A percentile compares a stretch with the other conserved stretches of the same genome.
phyloP scores from a whole-genome alignment of 2,329 filamentous ascomycete species.

The Onygenales sp. region DNA sequence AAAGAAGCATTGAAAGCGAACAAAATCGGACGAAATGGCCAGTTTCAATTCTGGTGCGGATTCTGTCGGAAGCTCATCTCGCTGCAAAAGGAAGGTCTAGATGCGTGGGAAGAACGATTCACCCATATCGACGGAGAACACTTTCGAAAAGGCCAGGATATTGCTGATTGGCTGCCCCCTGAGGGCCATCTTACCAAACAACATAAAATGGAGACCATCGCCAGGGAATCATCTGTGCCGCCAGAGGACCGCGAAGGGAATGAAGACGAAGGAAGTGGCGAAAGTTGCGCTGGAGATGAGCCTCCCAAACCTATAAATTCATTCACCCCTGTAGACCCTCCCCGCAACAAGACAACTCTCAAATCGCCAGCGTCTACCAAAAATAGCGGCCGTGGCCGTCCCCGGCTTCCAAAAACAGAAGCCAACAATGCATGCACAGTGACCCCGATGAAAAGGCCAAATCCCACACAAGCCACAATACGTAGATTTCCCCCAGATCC shows the following conservation, averaged over 20 bases:
- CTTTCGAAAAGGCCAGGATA: slow-evolving; percentile 30
- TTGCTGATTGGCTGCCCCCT: slow-evolving; percentile 24
- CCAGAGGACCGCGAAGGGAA: not conserved
- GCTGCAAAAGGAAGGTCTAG: slow-evolving; percentile 41
- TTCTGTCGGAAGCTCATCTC: slow-evolving; percentile 58
- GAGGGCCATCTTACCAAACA: slow-evolving; percentile 7
- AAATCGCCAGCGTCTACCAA: no score
- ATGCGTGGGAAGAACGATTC: slow-evolving; percentile 52
- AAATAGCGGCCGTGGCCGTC: not conserved
- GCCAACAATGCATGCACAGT: not conserved
- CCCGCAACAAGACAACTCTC: not conserved
- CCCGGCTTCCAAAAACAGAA: not conserved
- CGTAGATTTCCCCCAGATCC: no score
- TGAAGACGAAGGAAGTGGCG: not conserved
- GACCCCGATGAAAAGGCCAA: no score
- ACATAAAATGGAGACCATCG: not conserved
- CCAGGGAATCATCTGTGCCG: not conserved
- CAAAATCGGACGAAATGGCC: slow-evolving; percentile 55
- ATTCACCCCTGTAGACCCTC: not conserved
- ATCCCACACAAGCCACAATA: no score
- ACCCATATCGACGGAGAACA: slow-evolving; percentile 63
- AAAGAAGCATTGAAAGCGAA: slow-evolving; percentile 37
- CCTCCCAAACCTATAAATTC: not conserved
- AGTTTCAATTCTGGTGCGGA: slow-evolving; percentile 73
- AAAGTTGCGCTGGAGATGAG: not conserved